Evolutionary conservation across 164 flowering plant genomes (phyloP), one percentile per base, ranked within the genome.

Genomic region (Magnolia officinalis): DNA sequence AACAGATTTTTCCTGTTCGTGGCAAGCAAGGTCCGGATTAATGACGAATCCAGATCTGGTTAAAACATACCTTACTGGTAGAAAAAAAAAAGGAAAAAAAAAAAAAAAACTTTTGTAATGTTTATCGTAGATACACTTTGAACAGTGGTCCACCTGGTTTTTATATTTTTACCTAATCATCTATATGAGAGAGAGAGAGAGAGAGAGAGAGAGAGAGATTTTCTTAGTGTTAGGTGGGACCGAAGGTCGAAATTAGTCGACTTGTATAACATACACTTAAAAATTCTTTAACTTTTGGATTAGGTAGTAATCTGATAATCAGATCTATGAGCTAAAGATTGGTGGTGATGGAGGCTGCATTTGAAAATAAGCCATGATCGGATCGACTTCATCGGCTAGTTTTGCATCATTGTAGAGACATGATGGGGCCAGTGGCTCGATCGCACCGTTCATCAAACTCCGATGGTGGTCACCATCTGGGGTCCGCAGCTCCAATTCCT

Each of bases 281-380:
- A 4, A 23, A 23, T 20, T 21, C 29, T 26, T 65, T 65, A 8
- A 14, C 21, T 29, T 65, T 8, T 14, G 63, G 68, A 65, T 65
- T 65, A 65, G 24, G 68, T 24, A 2, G 29, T 65, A 65, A 24
- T 65, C 24, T 20, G 24, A 10, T 65, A 29, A 65, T 21, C 11
- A 19, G 6, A 16, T 26, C 71, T 37, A 68, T 5, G 26, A 31
- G 37, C 21, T 68, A 24, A 63, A 50, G 50, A 66, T 63, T 23
- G 76, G 29, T 21, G 76, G 58, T 65, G 76, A 50, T 24, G 76
- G 50, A 50, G 76, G 61, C 18, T 23, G 61, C 29, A 10, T n/a
- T 65, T 74, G 76, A 67, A 74, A 74, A 50, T 65, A 74, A 65
- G 76, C 70, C 7, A 64, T 19, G 10, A 74, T 51, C 6, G 76